Conservation (phyloP, 352 stramenopile species). For the Phytophthora tentaculata region DNA sequence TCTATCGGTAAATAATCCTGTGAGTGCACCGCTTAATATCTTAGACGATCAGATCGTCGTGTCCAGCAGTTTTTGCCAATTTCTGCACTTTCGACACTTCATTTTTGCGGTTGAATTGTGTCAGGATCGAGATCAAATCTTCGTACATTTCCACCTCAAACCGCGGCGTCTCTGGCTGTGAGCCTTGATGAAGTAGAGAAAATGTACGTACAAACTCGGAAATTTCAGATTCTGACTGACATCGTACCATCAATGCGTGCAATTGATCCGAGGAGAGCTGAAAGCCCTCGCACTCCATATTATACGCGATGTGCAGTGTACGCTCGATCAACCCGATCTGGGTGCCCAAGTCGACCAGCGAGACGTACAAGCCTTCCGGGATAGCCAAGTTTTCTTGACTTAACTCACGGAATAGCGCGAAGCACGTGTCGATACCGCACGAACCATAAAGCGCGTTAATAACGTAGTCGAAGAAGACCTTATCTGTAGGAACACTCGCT, state of each 20-base stretch:
- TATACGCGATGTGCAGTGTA: slow-evolving; percentile 77
- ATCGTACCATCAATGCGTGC: slow-evolving; percentile 53
- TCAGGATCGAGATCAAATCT: slow-evolving; percentile 54
- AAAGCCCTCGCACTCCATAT: slow-evolving; percentile 87
- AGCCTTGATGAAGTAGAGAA: slow-evolving; percentile 66
- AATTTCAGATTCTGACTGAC: slow-evolving; percentile 54
- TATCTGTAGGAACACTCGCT: slow-evolving; percentile 46
- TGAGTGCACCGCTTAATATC: neutral
- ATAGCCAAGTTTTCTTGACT: slow-evolving; percentile 47
- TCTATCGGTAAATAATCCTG: slow-evolving; percentile 36
- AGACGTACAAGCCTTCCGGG: slow-evolving; percentile 62
- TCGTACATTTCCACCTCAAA: slow-evolving; percentile 69
- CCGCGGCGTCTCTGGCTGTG: slow-evolving; percentile 34
- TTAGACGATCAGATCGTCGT: slow-evolving; percentile 36
- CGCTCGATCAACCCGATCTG: slow-evolving; percentile 65
- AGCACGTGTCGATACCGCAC: slow-evolving; percentile 77
- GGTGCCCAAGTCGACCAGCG: slow-evolving; percentile 68
- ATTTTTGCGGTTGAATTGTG: slow-evolving; percentile 53
- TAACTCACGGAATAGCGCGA: slow-evolving; percentile 65
- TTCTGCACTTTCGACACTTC: slow-evolving; percentile 48
- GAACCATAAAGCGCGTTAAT: slow-evolving; percentile 62
- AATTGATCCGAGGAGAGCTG: slow-evolving; percentile 56
- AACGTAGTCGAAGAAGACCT: slow-evolving; percentile 69
- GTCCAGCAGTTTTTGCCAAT: slow-evolving; percentile 40
- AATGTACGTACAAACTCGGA: slow-evolving; percentile 69